A percentile compares a stretch with the other conserved stretches of the same genome.
Conservation (phyloP, 495 filamentous ascomycete genomes). For the Hyaloscypha variabilis region DNA sequence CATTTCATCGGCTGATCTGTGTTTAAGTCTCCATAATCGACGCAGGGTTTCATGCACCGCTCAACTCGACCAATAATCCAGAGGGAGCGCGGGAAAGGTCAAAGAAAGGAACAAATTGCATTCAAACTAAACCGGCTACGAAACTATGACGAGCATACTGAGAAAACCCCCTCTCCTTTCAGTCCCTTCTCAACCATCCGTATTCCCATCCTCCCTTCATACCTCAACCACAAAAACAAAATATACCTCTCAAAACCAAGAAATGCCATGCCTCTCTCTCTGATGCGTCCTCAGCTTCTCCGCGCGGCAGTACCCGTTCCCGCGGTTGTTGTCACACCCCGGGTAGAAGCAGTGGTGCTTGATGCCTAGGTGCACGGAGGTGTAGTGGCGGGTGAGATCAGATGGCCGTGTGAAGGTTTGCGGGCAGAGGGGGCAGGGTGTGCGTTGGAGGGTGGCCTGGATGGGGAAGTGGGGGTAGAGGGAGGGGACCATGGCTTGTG, state of each 20-base stretch:
- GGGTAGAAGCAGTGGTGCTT: constrained; percentile 11
- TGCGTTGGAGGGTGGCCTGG: neutral
- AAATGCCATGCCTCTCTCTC: constrained; percentile 15
- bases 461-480: neutral
- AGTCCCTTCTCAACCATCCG: too few species aligned
- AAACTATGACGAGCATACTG: too few species aligned
- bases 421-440: neutral
- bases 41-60: too few species aligned
- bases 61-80: too few species aligned
- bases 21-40: too few species aligned
- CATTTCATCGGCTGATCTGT: too few species aligned
- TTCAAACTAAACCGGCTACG: too few species aligned
- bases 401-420: constrained; percentile 5
- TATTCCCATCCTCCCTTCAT: too few species aligned
- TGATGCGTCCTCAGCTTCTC: constrained; percentile 16
- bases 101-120: too few species aligned
- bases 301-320: constrained; percentile 15
- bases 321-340: constrained; percentile 6
- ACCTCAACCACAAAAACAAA: neutral
- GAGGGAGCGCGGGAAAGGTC: too few species aligned
- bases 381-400: constrained; percentile 2
- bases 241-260: neutral
- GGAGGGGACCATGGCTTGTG: too few species aligned
- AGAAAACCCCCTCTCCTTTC: too few species aligned
- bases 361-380: constrained; percentile 12